Conservation (phyloP, 2,329 filamentous ascomycete species). For the Aspergillus neoniger region DNA sequence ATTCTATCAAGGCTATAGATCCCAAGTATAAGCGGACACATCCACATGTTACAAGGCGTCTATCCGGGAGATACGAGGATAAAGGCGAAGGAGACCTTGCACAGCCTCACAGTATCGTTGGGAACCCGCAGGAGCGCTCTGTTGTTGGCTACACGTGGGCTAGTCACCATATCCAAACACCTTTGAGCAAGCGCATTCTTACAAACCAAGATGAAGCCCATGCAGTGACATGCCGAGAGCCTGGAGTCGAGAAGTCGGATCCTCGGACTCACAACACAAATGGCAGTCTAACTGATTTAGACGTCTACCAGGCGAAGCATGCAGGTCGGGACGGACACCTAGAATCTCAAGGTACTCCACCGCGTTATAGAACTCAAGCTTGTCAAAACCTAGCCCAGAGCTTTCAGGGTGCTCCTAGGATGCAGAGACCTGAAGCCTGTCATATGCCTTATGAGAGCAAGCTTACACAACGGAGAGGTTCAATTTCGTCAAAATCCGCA, state of each 20-base stretch:
- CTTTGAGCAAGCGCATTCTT: not conserved
- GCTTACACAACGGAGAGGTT: conserved; percentile 10
- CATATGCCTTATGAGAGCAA: not conserved
- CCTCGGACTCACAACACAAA: not conserved
- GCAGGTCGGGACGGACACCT: not conserved
- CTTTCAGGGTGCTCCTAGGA: not conserved
- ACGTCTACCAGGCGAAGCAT: not conserved
- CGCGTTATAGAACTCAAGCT: not conserved
- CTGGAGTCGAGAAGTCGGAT: not conserved
- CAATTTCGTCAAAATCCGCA: conserved; percentile 15
- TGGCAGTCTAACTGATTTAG: not conserved
- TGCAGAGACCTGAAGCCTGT: not conserved
- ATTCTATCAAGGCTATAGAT: not conserved
- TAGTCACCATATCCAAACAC: not conserved
- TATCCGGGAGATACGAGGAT: too few species aligned
- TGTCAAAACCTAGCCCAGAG: not conserved
- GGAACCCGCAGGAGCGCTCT: not conserved
- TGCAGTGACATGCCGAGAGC: too few species aligned
- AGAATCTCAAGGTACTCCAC: not conserved
- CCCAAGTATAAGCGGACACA: not conserved
- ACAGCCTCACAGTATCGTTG: not conserved
- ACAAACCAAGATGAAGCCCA: too few species aligned
- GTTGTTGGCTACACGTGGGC: not conserved
- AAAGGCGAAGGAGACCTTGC: not conserved
- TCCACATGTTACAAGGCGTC: not conserved